Evolutionary conservation across 2,329 filamentous ascomycete species (phyloP).

Genomic region (Ophiocordyceps camponoti-leonardi): DNA sequence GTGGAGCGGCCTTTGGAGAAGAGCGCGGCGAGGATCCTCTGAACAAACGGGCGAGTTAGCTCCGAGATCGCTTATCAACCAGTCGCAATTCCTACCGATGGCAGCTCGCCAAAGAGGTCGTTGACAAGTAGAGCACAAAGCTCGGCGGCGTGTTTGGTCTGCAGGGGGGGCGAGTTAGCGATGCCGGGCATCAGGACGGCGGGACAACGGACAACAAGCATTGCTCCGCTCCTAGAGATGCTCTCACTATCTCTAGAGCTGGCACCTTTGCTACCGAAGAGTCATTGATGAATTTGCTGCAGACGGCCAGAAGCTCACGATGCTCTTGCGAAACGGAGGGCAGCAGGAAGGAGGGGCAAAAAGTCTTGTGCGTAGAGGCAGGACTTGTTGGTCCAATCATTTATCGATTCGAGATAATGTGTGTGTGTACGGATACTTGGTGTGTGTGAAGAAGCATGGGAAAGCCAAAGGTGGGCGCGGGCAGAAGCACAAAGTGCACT

Average conservation of each 20-base stretch:
- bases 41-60: conserved; percentile 8
- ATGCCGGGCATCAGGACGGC: conserved; percentile 5
- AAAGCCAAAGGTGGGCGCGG: not conserved
- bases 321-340: not conserved
- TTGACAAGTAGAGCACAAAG: conserved; percentile 80
- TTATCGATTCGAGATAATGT: not conserved
- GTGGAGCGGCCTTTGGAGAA: conserved; percentile 63
- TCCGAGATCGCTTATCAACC: conserved; percentile 8
- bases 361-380: not conserved
- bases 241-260: conserved; percentile 67
- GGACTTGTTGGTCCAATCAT: not conserved
- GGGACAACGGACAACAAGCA: conserved; percentile 29
- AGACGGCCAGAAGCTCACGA: not conserved
- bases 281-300: conserved; percentile 29
- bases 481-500: not conserved
- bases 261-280: conserved; percentile 49
- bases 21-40: conserved; percentile 76
- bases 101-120: conserved; percentile 80
- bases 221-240: conserved; percentile 57
- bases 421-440: not conserved
- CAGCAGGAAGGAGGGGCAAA: not conserved
- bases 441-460: not conserved
- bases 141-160: conserved; percentile 65
- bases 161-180: conserved; percentile 8
- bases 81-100: conserved; percentile 44